A percentile compares a stretch with the other conserved stretches of the same genome.
phyloP scores from a whole-genome alignment of 192 early-diverging fungal genomes.

The Coemansia sp. region DNA sequence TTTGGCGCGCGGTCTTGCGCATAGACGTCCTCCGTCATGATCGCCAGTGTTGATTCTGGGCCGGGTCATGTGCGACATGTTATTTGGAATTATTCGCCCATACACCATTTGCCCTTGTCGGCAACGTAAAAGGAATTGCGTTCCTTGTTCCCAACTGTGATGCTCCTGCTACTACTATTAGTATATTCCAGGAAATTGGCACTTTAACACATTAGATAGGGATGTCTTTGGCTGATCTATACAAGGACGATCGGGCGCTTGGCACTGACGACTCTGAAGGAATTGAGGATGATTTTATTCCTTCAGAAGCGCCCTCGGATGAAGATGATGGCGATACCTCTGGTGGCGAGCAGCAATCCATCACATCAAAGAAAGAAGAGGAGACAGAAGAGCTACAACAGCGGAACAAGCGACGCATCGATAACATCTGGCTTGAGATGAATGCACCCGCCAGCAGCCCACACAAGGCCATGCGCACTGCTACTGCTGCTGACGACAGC shows the following conservation, averaged over 20 bases:
- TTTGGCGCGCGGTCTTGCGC: neutral
- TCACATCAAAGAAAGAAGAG: neutral
- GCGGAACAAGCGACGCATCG: slow-evolving; percentile 42
- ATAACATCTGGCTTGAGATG: slow-evolving; percentile 45
- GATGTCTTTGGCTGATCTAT: slow-evolving; percentile 27
- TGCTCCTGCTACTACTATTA: too few species aligned
- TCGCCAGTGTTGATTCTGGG: slow-evolving; percentile 2
- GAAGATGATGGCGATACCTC: slow-evolving; percentile 6
- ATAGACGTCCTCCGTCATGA: neutral
- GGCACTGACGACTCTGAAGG: slow-evolving; percentile 10
- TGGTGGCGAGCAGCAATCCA: slow-evolving; percentile 1
- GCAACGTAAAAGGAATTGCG: too few species aligned
- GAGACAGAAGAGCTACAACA: slow-evolving; percentile 9
- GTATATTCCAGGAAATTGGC: too few species aligned
- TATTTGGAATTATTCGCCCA: neutral
- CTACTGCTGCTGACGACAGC: neutral
- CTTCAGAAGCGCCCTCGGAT: slow-evolving; percentile 16
- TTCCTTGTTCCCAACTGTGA: too few species aligned
- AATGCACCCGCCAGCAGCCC: slow-evolving; percentile 14
- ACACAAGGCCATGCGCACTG: slow-evolving; percentile 14
- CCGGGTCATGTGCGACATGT: neutral
- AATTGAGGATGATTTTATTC: slow-evolving; percentile 44
- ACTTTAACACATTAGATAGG: neutral
- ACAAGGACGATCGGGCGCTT: slow-evolving; percentile 18
- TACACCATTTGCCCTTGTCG: too few species aligned